Conservation (phyloP, 108 stramenopile species). For the Licmophora abbreviata region DNA sequence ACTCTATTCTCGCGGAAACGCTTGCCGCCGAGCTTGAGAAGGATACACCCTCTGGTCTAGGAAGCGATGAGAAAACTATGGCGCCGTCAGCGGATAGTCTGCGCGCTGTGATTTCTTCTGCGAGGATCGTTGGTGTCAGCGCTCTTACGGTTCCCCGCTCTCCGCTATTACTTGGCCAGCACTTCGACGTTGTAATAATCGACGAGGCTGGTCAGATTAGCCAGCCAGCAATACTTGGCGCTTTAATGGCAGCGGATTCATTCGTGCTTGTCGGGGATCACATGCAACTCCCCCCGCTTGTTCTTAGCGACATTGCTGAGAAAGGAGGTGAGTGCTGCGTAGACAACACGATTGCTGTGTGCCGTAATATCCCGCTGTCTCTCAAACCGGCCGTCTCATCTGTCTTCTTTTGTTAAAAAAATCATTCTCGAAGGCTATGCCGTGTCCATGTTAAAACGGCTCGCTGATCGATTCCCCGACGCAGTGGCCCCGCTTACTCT, state of each 20-base stretch:
- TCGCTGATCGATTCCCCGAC: constrained; percentile 80
- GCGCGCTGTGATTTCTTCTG: constrained; percentile 34
- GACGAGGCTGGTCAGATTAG: constrained; percentile 98
- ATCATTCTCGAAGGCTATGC: constrained; percentile 81
- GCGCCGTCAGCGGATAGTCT: constrained; percentile 33
- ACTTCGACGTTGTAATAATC: constrained; percentile 96
- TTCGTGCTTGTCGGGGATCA: constrained; percentile 98
- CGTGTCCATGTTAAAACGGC: constrained; percentile 75
- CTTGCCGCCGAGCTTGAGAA: constrained; percentile 32
- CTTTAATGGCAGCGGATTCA: constrained; percentile 68
- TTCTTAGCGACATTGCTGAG: constrained; percentile 73
- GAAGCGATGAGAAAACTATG: background rate
- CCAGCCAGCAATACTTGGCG: constrained; percentile 87
- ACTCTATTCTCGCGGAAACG: constrained; percentile 35
- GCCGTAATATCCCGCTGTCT: background rate
- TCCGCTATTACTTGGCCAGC: constrained; percentile 60
- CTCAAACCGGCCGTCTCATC: background rate
- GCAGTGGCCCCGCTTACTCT: constrained; percentile 75
- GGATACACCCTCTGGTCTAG: constrained; percentile 4
- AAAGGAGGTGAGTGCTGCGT: constrained; percentile 50
- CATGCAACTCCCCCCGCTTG: constrained; percentile 95
- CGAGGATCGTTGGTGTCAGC: constrained; percentile 79
- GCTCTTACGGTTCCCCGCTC: constrained; percentile 72
- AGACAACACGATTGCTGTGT: background rate
- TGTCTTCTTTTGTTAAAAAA: constrained; percentile 6